These are phyloP conservation scores for Melanogaster broomeanus DNA, from an alignment of 768 basidiomycete species.

Conservation along the genomic window DNA sequence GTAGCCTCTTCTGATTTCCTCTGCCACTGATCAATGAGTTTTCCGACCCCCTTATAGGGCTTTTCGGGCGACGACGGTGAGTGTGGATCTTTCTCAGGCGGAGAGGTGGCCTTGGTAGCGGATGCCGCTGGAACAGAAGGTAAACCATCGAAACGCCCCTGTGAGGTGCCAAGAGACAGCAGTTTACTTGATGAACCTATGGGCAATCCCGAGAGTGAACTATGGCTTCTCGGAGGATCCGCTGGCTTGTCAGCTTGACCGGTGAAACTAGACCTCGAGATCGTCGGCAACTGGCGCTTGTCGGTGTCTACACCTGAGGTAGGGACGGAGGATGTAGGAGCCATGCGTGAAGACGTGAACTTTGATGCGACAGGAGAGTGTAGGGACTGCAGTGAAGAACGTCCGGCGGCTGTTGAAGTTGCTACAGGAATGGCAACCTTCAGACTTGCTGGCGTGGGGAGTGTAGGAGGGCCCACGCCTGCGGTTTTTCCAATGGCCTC, in stretches of 20 bases:
- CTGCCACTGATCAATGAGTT: constrained; percentile 88
- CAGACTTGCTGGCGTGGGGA: constrained; percentile 32
- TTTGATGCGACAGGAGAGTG: constrained; percentile 27
- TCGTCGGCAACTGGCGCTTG: constrained; percentile 18
- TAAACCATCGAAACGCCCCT: constrained; percentile 27
- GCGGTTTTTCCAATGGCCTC: constrained; percentile 57
- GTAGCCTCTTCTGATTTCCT: constrained; percentile 67
- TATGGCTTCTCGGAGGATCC: constrained; percentile 15
- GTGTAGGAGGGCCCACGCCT: constrained; percentile 31
- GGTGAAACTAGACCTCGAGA: constrained; percentile 12
- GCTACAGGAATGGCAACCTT: constrained; percentile 12
- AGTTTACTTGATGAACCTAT: constrained; percentile 21
- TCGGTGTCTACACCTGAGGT: constrained; percentile 14
- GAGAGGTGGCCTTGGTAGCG: constrained; percentile 8
- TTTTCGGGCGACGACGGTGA: constrained; percentile 74
- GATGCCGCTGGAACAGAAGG: constrained; percentile 10
- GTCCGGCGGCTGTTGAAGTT: constrained; percentile 17
- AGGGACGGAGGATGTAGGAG: constrained; percentile 9
- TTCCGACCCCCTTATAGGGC: constrained; percentile 82
- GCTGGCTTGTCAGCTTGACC: constrained; percentile 18
- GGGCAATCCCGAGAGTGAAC: constrained; percentile 24
- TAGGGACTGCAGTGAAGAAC: constrained; percentile 17
- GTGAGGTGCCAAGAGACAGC: constrained; percentile 12
- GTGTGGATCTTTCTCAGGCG: constrained; percentile 41
- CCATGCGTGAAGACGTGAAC: constrained; percentile 22